phyloP scores from a whole-genome alignment of 1,284 basidiomycete species.

The Ceratobasidium sp. region DNA sequence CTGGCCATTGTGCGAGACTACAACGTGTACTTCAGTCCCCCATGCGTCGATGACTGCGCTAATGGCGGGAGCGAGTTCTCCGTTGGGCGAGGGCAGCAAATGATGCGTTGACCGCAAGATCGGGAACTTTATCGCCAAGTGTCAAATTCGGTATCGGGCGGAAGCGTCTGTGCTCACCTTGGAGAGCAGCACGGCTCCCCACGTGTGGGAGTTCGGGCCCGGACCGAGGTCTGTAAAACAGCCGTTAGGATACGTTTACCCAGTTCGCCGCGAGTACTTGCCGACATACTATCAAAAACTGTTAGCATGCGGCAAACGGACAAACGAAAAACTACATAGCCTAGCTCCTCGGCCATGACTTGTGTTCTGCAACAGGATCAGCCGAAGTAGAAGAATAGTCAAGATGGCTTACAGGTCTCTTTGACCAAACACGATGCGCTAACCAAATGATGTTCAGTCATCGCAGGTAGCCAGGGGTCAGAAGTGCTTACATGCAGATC shows the following conservation, averaged over 20 bases:
- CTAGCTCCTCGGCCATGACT: constrained; percentile 76
- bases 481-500: constrained; percentile 73
- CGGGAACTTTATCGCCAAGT: constrained; percentile 66
- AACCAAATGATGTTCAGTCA: constrained; percentile 21
- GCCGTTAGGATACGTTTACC: constrained; percentile 52
- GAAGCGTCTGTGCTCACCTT: constrained; percentile 58
- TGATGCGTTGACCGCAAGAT: constrained; percentile 91
- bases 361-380: constrained; percentile 61
- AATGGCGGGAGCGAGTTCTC: constrained; percentile 92
- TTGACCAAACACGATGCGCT: constrained; percentile 89
- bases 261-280: background rate
- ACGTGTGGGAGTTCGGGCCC: constrained; percentile 88
- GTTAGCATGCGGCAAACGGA: constrained; percentile 35
- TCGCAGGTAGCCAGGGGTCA: background rate
- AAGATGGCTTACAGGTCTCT: constrained; percentile 72
- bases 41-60: constrained; percentile 87
- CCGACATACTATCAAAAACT: constrained; percentile 62
- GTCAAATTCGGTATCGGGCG: background rate
- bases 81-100: constrained; percentile 84
- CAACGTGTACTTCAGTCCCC: constrained; percentile 79
- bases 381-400: constrained; percentile 27
- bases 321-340: constrained; percentile 62
- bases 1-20: constrained; percentile 94
- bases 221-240: constrained; percentile 67
- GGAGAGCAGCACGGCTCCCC: constrained; percentile 84